Evolutionary conservation across 1,284 basidiomycete species (phyloP), one percentile per base, ranked within the genome.

Genomic region (Trametes versicolor): DNA sequence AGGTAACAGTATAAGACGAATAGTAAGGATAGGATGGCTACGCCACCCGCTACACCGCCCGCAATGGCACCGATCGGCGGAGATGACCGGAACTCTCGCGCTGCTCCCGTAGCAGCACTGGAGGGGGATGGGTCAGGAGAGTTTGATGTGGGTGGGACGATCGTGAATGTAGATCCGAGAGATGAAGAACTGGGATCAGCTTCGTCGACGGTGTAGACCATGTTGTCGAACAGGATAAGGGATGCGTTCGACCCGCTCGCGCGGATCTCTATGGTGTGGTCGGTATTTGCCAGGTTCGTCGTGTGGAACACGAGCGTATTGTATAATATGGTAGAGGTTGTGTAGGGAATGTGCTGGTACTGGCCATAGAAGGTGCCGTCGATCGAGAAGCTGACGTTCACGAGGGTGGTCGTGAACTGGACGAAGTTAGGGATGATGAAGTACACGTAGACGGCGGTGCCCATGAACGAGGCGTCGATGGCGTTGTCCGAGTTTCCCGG

Each of bases 321-420:
- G 48, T 59, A 59, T 6, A n/a, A 15, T 23, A 59, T 51, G 13
- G 34, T 51, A 4, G 57, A 41, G 3, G 36, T n/a, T 23, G 5
- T 32, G 48, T 59, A 48, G 9, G 57, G 57, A 7, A 21, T 43
- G 48, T 59, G 57, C 17, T 49, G 25, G 52, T 52, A 67, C 32
- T 55, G 45, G 25, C 56, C 60, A 21, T 21, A 54, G 15, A 23
- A 48, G 45, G 43, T 25, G 25, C 29, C 62, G 45, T 67, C 65
- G 23, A 67, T 37, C 2, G 34, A 25, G 59, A 65, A 65, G 15
- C 52, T 58, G 43, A 60, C 32, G 43, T 61, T 65, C 8, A 53
- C 57, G 32, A 58, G 39, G n/a, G 63, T 65, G 2, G 60, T 65
- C 25, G 64, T 65, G 19, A 7, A 32, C 8, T 29, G 45, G 21